Evolutionary conservation across 73 alveolate species (phyloP), one percentile per base, ranked within the genome.

Genomic region (Paramecium pentaurelia): DNA sequence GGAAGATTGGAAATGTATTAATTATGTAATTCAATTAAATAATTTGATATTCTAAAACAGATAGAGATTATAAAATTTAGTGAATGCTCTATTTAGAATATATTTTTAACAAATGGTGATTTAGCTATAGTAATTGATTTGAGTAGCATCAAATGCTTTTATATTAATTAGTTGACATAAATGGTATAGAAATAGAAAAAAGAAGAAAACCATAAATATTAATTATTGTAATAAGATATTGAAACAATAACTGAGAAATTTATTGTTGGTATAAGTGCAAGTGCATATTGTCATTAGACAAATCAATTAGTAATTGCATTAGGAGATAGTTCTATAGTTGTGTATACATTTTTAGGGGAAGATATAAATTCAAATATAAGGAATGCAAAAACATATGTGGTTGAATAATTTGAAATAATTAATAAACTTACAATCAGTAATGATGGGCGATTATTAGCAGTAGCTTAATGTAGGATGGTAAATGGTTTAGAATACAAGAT

Each of bases 381-480:
- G 12, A 75, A n/a, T 16, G 7, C 34, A 4, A 75, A 38, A n/a
- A 38, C 20, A 6, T 75, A 36, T 42, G 38, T 38, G 10, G 20
- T 42, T 32, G 91, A 80, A 11, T 30, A 27, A 2, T 45, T 42
- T 40, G 91, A 80, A 45, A 80, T 80, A 18, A 80, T 80, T 8
- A 45, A 80, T 45, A 80, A 80, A 47, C 42, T 80, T 1, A 18
- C 71, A 45, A 25, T 80, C 49, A 80, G 91, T 49, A 44, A 80
- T 32, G 91, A 80, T 80, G 91, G 91, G 6, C 49, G 91, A 49
- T 80, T 80, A n/a, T 80, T 80, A 58, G 91, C 77, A 14, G 30
- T 80, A 20, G 71, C 91, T 45, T 49, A 40, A 45, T 80, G 75
- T 27, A 44, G 58, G 10, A 11, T 80, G 16, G 18, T 80, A 12